A percentile compares a stretch with the other conserved stretches of the same genome.
Evolutionary conservation across 306 rosid genomes (phyloP).

Genomic region (Ceratonia siliqua): DNA sequence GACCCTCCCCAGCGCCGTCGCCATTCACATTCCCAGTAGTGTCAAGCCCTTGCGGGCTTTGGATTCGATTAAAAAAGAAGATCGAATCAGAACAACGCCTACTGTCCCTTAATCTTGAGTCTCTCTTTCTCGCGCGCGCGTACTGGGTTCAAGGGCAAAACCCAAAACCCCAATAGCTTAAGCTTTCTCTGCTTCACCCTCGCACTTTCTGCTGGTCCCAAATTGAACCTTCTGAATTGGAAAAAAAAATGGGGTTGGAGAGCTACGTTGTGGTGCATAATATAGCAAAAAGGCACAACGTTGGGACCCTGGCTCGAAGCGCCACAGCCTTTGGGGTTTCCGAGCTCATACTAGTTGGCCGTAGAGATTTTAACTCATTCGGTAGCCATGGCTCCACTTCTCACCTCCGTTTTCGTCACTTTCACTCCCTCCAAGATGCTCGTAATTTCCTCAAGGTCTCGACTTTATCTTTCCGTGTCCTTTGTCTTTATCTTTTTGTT

Average conservation of each 20-base stretch:
- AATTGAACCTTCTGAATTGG: background rate
- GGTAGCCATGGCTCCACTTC: constrained; percentile 92
- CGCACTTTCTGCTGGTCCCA: background rate
- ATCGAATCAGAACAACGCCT: background rate
- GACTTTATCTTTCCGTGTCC: background rate
- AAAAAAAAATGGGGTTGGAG: constrained; percentile 47
- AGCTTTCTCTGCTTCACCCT: background rate
- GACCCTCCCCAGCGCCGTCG: background rate
- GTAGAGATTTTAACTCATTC: constrained; percentile 84
- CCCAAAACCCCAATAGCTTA: background rate
- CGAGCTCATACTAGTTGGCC: constrained; percentile 81
- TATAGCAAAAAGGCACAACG: constrained; percentile 89
- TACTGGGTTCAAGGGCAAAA: background rate
- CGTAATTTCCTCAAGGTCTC: constrained; percentile 64
- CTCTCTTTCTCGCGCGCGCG: background rate
- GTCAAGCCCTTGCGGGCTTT: background rate
- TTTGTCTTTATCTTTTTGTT: background rate
- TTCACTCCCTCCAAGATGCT: constrained; percentile 80
- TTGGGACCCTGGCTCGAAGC: constrained; percentile 87
- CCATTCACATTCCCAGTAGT: background rate
- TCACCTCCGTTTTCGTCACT: constrained; percentile 85
- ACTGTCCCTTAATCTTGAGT: background rate
- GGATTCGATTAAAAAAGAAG: background rate
- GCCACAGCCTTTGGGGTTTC: constrained; percentile 93
- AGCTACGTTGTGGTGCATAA: constrained; percentile 89